Base-by-base conservation (phyloP, 495 filamentous ascomycete genomes). In the Neurospora pannonica region DNA sequence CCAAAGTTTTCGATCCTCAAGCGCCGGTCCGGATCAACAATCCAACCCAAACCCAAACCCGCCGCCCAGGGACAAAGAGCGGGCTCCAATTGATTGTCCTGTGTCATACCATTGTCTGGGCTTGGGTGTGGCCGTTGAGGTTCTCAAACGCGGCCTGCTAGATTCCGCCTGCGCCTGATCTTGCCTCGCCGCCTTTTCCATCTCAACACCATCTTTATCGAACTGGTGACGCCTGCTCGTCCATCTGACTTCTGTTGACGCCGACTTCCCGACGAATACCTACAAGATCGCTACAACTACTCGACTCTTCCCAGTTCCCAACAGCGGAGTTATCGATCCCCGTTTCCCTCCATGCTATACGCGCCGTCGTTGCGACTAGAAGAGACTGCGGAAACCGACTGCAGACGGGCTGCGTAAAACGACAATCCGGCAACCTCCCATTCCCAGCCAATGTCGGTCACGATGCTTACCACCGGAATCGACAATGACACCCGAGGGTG, bases 401-500 rank as follows among this genome's bases (percentile, higher is more conserved):
- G 28, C 28, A 31, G 54, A 36, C 54, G 54, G 15, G 54, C 13
- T 6, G 24, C 28, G 54, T 19, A 34, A 21, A 67, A 17, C 54
- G 7, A 31, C 24, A 67, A 67, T 34, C 19, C 8, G 28, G 21
- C 54, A 37, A 17, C 31, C 71, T 24, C 19, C 62, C 34, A 37
- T 69, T 46, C 62, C 9, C 34, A 48, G 11, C 71, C 24, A 36
- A 38, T 28, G 28, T 13, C 43, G 24, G 34, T n/a, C 70, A 60
- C 72, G 75, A 86, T 86, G 84, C 80, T 77, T 71, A 74, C 72
- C 69, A 73, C 72, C 36, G 82, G 78, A 42, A 84, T 91, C 85
- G 87, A 89, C 79, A 97, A 97, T 82, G 95, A 99, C 83, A 90
- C 91, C 34, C 89, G 94, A 76, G 96, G 97, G 74, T 99, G 96